Evolutionary conservation across 2,329 filamentous ascomycete species (phyloP).

Genomic region (Mycocentrospora acerina): DNA sequence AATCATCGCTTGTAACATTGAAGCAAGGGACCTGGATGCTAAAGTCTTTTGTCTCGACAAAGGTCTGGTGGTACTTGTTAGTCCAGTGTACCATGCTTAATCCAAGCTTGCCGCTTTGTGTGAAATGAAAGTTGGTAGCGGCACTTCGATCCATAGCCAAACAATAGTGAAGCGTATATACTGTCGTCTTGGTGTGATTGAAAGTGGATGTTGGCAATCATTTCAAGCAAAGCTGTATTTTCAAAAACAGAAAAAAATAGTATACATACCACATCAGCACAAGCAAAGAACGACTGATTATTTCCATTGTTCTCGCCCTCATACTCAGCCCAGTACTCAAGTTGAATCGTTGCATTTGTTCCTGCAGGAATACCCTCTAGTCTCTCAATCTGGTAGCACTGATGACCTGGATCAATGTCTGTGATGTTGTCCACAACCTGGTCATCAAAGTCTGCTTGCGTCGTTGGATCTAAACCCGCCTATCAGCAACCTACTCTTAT

Average conservation of each 20-base stretch:
- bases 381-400: slow-evolving; percentile 46
- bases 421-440: slow-evolving; percentile 39
- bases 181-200: too few relatives aligned
- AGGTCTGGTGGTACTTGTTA: slow-evolving; percentile 36
- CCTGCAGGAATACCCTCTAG: slow-evolving; percentile 39
- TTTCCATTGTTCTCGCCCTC: slow-evolving; percentile 43
- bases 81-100: too few relatives aligned
- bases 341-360: slow-evolving; percentile 49
- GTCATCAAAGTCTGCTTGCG: slow-evolving; percentile 44
- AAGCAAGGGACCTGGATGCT: slow-evolving; percentile 48
- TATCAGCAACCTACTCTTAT: background rate
- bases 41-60: slow-evolving; percentile 45
- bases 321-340: slow-evolving; percentile 47
- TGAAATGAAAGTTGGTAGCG: too few relatives aligned
- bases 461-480: slow-evolving; percentile 39
- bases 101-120: too few relatives aligned
- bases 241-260: too few relatives aligned
- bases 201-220: too few relatives aligned
- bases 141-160: too few relatives aligned
- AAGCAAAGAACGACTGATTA: slow-evolving; percentile 50
- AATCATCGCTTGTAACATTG: slow-evolving; percentile 47
- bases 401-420: slow-evolving; percentile 47
- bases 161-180: too few relatives aligned
- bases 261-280: slow-evolving; percentile 45
- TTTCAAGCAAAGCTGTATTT: too few relatives aligned